Base-by-base conservation (phyloP, 2,329 filamentous ascomycete genomes). In the Beauveria rudraprayagi region DNA sequence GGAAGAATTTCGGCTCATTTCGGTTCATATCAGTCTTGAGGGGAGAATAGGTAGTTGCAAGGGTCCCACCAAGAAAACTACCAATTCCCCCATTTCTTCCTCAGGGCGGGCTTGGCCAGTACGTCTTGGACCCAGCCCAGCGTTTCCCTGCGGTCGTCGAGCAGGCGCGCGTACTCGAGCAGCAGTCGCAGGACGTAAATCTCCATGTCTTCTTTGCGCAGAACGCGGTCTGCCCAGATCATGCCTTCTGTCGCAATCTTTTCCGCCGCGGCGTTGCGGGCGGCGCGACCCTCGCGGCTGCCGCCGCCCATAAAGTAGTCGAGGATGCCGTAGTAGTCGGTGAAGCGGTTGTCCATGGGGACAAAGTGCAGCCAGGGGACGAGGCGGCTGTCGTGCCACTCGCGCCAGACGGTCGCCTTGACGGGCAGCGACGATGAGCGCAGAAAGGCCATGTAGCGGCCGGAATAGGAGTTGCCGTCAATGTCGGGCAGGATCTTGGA, bases 311-410 rank as follows among this genome's bases (percentile, higher is more conserved):
- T 69, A 67, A 92, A 91, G 68, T 90, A 92, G 61, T 88, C 84
- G 78, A 91, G 80, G 60, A 91, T 85, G 48, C 83, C 85, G 63
- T 86, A 92, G 67, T 89, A 81, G 66, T 92, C 90, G 41, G 82
- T 76, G 67, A 87, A 92, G 1, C 85, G 82, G 68, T 83, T 89
- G 69, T 92, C 88, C 81, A 93, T 86, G 17, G 90, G 90, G 2
- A 92, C 86, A 67, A 90, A 93, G 72, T 94, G 90, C 67, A 85
- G 84, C 90, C 90, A 94, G 0, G 88, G 80, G 2, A 91, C 77
- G 1, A 93, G 77, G 3, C 90, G 80, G 50, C 81, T 82, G 70
- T 92, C 89, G 68, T 92, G 90, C 90, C 90, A 94, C 71, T 94
- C 90, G 22, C 83, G 80, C 74, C 87, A 94, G 24, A 93, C 77